Evolutionary conservation across 805 yeast genomes (phyloP).

Genomic region (Cyberlindnera mississippiensis): DNA sequence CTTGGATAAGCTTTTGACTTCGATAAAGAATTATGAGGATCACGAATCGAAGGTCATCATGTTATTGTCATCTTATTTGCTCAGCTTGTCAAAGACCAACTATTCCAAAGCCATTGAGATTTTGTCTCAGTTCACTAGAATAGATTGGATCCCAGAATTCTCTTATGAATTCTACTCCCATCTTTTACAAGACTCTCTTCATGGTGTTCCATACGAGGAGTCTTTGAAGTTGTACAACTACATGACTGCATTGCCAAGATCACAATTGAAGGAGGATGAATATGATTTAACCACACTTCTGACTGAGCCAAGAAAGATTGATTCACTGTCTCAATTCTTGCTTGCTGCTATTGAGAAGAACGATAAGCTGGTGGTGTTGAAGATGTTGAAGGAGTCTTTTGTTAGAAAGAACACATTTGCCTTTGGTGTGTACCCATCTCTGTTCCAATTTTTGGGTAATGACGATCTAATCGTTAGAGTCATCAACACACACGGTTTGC

Average conservation of each 20-base stretch:
- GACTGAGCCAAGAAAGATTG: conserved; percentile 17
- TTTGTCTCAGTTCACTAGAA: conserved; percentile 34
- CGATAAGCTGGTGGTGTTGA: conserved; percentile 31
- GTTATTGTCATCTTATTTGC: conserved; percentile 42
- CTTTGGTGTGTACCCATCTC: conserved; percentile 29
- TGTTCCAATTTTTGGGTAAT: conserved; percentile 32
- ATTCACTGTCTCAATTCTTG: conserved; percentile 20
- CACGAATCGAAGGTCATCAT: conserved; percentile 33
- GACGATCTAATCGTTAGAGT: conserved; percentile 32
- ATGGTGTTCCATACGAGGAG: conserved; percentile 26
- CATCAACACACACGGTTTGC: conserved; percentile 32
- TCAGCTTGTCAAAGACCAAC: conserved; percentile 34
- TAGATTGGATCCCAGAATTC: conserved; percentile 39
- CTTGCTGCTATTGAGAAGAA: conserved; percentile 15
- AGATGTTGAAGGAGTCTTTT: conserved; percentile 37
- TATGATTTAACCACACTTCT: conserved; percentile 11
- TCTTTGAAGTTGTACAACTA: conserved; percentile 35
- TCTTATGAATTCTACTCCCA: conserved; percentile 35
- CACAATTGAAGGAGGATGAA: conserved; percentile 4
- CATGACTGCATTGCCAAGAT: conserved; percentile 33
- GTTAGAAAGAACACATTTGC: conserved; percentile 32
- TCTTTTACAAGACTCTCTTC: conserved; percentile 32
- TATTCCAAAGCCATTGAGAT: conserved; percentile 32
- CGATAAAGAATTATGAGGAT: conserved; percentile 36
- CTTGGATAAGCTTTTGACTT: conserved; percentile 49